A percentile compares a stretch with the other conserved stretches of the same genome.
These are phyloP conservation scores for Hypomontagnella monticulosa DNA, from an alignment of 495 filamentous ascomycete species.

Conservation along the genomic window DNA sequence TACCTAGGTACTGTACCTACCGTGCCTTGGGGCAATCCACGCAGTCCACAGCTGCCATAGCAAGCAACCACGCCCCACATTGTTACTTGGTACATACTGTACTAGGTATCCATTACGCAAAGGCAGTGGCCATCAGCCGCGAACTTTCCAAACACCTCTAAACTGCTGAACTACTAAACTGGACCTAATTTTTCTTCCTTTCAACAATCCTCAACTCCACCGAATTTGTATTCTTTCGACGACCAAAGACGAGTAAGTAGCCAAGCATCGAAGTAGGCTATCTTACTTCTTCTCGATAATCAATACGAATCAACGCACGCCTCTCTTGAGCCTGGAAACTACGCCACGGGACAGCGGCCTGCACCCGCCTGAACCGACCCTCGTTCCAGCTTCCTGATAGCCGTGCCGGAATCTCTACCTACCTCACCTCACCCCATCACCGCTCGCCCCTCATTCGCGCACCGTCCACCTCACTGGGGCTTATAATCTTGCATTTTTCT, in stretches of 20 bases:
- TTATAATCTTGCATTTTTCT: constrained; percentile 1
- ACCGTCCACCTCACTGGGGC: constrained; percentile 20
- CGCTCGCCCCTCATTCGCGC: constrained; percentile 30
- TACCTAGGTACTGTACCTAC: constrained; percentile 6
- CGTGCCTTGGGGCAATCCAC: constrained; percentile 22
- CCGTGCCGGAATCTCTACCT: constrained; percentile 32
- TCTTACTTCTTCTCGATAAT: constrained; percentile 1
- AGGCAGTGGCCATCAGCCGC: constrained; percentile 39
- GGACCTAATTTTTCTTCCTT: constrained; percentile 24
- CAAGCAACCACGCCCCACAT: constrained; percentile 30
- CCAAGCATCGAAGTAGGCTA: background rate
- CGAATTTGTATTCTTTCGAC: constrained; percentile 22
- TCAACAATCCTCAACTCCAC: constrained; percentile 28
- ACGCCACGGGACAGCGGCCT: constrained; percentile 44
- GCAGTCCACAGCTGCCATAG: constrained; percentile 11
- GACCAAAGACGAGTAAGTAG: constrained; percentile 15
- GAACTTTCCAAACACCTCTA: constrained; percentile 36
- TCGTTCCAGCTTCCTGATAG: constrained; percentile 31
- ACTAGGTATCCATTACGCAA: constrained; percentile 37
- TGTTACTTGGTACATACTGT: too few species aligned
- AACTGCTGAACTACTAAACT: constrained; percentile 8
- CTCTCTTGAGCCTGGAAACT: constrained; percentile 34
- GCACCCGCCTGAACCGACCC: constrained; percentile 46
- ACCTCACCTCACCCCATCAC: constrained; percentile 35
- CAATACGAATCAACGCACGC: background rate